A percentile compares a stretch with the other conserved stretches of the same genome.
Conservation (phyloP, 2,329 filamentous ascomycete genomes). For the Xylaria hypoxylon region DNA sequence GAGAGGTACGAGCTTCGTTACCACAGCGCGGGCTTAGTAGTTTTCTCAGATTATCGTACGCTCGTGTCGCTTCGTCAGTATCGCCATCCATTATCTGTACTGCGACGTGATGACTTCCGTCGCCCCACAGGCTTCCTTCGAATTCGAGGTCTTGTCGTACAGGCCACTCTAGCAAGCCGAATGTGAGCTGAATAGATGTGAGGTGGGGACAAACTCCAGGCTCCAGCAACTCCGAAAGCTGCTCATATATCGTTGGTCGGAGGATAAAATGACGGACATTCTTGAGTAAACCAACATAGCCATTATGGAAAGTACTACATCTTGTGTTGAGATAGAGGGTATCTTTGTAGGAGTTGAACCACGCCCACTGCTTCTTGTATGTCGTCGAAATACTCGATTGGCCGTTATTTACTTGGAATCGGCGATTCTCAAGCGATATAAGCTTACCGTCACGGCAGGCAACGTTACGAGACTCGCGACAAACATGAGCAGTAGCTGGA, state of each 20-base stretch:
- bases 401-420: too few relatives aligned
- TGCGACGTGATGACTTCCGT: not conserved
- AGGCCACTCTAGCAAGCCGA: not conserved
- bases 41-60: not conserved
- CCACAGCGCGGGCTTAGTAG: too few relatives aligned
- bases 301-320: not conserved
- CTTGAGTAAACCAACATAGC: too few relatives aligned
- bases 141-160: not conserved
- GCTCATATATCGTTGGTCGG: not conserved
- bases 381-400: too few relatives aligned
- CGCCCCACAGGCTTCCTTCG: not conserved
- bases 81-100: not conserved
- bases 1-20: not conserved
- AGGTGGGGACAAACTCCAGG: not conserved
- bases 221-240: not conserved
- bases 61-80: not conserved
- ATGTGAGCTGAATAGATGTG: not conserved
- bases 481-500: slow-evolving; percentile 2
- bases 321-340: not conserved
- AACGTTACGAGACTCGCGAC: not conserved
- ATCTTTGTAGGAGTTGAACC: slow-evolving; percentile 2
- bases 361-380: not conserved
- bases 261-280: not conserved
- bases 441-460: not conserved
- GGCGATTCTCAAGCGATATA: not conserved